Base-by-base conservation (phyloP, 805 yeast genomes). In the Teunomyces barrocoloradensis region DNA sequence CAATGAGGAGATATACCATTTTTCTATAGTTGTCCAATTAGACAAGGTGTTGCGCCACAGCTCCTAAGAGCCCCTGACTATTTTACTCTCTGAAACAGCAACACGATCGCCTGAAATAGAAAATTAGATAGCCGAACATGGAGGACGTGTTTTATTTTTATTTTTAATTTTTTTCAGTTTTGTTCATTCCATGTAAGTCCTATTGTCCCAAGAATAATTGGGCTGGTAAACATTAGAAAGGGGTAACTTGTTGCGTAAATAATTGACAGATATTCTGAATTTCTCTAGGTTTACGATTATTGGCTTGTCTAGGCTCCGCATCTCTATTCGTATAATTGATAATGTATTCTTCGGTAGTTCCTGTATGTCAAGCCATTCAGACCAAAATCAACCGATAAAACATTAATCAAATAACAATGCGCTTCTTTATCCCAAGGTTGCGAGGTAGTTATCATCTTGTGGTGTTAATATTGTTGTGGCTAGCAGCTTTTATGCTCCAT, bases 401-500 rank as follows among this genome's bases (percentile, higher is more conserved):
- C 38, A 15, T 5, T 3, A 34, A 17, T 15, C 17, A 12, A 37
- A 5, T n/a, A n/a, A 12, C 33, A 36, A 43, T 43, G 27, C 43
- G 49, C 28, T 13, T 52, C 12, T 43, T 47, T n/a, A 39, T 55
- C 17, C 63, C 60, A 37, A 60, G 57, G 45, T 48, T 67, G 28
- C 58, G 70, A 41, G 58, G 64, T 47, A 55, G 57, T 18, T 60
- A 63, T 47, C 68, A 64, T 30, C 47, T 69, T 13, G 44, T 66
- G 43, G 49, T 57, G 15, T 45, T 59, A 5, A 52, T 68, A 12
- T 6, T 53, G 17, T 37, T 52, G 15, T 71, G 75, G 74, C 43
- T 63, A n/a, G 46, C 55, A 2, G 50, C 63, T 6, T 69, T 72
- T 49, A 32, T 59, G 10, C 53, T 60, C 43, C 68, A 68, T 48